These are phyloP conservation scores for Neurospora terricola DNA, from an alignment of 495 filamentous ascomycete species.

Conservation along the genomic window DNA sequence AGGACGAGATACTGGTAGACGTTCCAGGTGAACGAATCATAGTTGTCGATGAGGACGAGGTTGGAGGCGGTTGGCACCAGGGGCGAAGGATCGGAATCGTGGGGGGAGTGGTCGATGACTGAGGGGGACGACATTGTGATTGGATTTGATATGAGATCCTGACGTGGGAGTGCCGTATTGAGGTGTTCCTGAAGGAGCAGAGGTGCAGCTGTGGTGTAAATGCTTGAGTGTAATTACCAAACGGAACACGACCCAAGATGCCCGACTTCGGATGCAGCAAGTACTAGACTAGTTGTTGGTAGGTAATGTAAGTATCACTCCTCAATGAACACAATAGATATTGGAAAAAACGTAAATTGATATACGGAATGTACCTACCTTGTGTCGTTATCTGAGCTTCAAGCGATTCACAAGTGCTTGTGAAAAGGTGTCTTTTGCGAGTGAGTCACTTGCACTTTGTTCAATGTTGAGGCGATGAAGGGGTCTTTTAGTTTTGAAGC, in stretches of 20 bases:
- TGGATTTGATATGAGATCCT: not conserved
- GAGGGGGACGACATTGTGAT: constrained; percentile 37
- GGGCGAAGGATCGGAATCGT: constrained; percentile 60
- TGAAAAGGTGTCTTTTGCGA: not conserved
- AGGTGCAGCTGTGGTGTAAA: not conserved
- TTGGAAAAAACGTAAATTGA: too few species aligned
- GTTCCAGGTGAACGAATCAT: constrained; percentile 98
- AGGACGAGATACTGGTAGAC: constrained; percentile 96
- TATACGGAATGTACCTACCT: not conserved
- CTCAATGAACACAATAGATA: too few species aligned
- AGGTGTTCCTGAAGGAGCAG: not conserved
- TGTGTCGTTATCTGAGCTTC: not conserved
- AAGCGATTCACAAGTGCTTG: not conserved
- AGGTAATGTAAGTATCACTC: not conserved
- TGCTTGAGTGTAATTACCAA: not conserved
- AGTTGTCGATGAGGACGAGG: constrained; percentile 95
- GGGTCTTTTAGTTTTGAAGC: not conserved
- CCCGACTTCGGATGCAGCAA: not conserved
- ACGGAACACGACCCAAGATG: not conserved
- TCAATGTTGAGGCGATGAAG: not conserved
- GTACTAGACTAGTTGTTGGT: not conserved
- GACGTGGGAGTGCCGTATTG: not conserved
- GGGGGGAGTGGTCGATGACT: constrained; percentile 78
- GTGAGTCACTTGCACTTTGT: not conserved
- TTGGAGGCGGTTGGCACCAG: constrained; percentile 70